Evolutionary conservation across 2,329 filamentous ascomycete species (phyloP), one percentile per base, ranked within the genome.

Genomic region (Sphaerulina vaccinii): DNA sequence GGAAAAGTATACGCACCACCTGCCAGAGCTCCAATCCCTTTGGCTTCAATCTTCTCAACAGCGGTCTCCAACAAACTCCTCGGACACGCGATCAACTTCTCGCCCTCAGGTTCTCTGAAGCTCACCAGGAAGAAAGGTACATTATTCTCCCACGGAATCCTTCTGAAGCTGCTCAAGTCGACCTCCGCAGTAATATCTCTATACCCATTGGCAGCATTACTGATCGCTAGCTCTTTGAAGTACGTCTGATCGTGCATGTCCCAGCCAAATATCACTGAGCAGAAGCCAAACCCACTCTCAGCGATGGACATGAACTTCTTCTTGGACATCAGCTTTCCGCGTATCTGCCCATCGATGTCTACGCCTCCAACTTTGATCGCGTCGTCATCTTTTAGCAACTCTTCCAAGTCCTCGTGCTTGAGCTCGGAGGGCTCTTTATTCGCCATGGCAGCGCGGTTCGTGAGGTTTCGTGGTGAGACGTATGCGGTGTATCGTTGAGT

Each of bases 171-270:
- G 53, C 73, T 75, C 33, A 96, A 74, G 66, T 96, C 90, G 1
- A 90, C 85, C 32, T 92, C 76, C 11, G 91, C 90, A 44, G 95
- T 79, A 37, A 96, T 74, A 70, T 96, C 91, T 59, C 86, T 82
- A 71, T 95, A 96, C 37, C 90, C 90, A 68, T 95, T 96, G 65
- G 89, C 85, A 61, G 88, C 87, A 73, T 95, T 96, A 73, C 88
- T 93, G 70, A 96, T 86, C 65, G 82, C 81, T 58, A 96, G 81
- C 73, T 96, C 90, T 62, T 80, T 83, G 69, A 88, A 85, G 71
- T 96, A 96, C 9, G 89, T 95, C 75, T 84, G 79, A 67, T 96
- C 91, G 71, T 96, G 90, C 89, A 96, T 95, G 72, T 96, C 90
- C 91, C 91, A 96, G 68, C 91, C 90, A 65, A 95, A 96, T 59